Base-by-base conservation (phyloP, 73 alveolate species). In the Halteria grandinella region DNA sequence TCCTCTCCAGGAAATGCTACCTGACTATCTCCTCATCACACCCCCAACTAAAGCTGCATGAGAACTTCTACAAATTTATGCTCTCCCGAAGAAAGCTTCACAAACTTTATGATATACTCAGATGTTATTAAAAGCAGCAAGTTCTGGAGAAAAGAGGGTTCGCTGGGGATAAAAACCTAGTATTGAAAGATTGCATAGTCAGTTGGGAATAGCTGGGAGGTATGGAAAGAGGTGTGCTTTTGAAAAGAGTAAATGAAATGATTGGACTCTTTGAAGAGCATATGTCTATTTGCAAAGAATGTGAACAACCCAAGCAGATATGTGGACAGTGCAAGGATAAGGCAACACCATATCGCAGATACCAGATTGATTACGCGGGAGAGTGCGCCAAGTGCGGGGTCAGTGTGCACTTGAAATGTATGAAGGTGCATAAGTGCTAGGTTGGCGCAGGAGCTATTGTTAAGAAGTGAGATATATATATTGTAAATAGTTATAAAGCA, bases 101-200 rank as follows among this genome's bases (percentile, higher is more conserved):
- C 31, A 57, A 57, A 18, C 14, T 31, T 10, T 57, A 31, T 32
- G 74, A 57, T 21, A 14, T 33, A 10, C 12, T 57, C 29, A 57
- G 36, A 57, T 57, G 74, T 18, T 51, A 57, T 57, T 2, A 2
- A 6, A 33, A 54, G 74, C 31, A 33, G 74, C 31, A 57, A 12
- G 36, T 57, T 31, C 37, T 57, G 10, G 74, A 57, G 18, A 57
- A 31, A 18, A 23, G 36, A 33, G 74, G 74, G 2, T 57, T 57
- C 36, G 74, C 74, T 3, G 18, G 74, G 14, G 74, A 57, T 31
- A 57, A 57, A 18, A 57, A 57, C 18, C 31, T 57, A 29, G 28
- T 57, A 4, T 54, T 57, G 44, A 53, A 53, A 53, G 69, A 53
- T 7, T 53, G 23, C 17, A 3, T 6, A 18, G 29, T 53, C 5